Percentiles rank a stretch among this genome's conserved stretches.
phyloP scores from a whole-genome alignment of 2,329 filamentous ascomycete genomes.

The Aspergillus sp. region DNA sequence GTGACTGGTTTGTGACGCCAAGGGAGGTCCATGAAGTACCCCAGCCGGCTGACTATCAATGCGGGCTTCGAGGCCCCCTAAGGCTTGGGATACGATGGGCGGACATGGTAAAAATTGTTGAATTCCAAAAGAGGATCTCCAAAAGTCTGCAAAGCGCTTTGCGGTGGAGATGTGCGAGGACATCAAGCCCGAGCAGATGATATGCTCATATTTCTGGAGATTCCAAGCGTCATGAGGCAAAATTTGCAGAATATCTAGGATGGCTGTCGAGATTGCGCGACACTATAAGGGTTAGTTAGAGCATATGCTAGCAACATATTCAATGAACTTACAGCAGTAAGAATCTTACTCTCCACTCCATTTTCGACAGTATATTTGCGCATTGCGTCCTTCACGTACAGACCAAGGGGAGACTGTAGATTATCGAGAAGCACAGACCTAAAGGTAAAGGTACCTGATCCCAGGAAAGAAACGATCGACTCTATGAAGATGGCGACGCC shows the following conservation, averaged over 20 bases:
- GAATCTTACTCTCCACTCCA: constrained; percentile 30
- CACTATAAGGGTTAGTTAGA: constrained; percentile 30
- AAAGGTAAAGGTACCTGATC: constrained; percentile 51
- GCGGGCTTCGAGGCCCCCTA: constrained; percentile 61
- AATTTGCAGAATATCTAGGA: constrained; percentile 33
- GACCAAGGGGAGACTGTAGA: constrained; percentile 51
- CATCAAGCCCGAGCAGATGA: constrained; percentile 55
- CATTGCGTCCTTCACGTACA: constrained; percentile 37
- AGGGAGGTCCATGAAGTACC: constrained; percentile 25
- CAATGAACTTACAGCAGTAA: constrained; percentile 35
- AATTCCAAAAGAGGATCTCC: constrained; percentile 69
- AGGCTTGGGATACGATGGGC: constrained; percentile 58
- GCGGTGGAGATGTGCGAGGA: constrained; percentile 53
- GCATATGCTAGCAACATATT: neutral
- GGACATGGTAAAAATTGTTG: constrained; percentile 65
- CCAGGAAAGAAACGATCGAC: constrained; percentile 55
- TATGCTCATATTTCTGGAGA: constrained; percentile 53
- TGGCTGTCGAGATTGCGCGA: constrained; percentile 32
- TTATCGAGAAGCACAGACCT: constrained; percentile 58
- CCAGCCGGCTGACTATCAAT: constrained; percentile 48
- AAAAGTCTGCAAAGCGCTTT: constrained; percentile 58
- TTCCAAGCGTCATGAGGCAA: constrained; percentile 25
- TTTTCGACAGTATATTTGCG: constrained; percentile 27
- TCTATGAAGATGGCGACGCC: constrained; percentile 52
- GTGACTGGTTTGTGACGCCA: neutral